Percentiles rank a stretch among this genome's conserved stretches.
phyloP scores from a whole-genome alignment of 345 rosid genomes.

The Aegle marmelos region DNA sequence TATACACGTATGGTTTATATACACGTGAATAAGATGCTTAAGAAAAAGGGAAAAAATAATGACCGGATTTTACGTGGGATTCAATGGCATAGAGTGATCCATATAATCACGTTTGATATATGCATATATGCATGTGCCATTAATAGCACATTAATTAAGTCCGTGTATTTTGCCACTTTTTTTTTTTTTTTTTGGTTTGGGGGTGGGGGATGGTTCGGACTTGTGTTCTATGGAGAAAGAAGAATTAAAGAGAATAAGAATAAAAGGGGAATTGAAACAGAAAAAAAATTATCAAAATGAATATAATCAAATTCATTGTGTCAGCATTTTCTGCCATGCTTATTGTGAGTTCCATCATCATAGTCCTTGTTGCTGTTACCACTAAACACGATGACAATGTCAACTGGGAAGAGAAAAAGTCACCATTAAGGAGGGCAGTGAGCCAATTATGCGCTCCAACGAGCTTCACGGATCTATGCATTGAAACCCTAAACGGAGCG shows the following conservation, averaged over 20 bases:
- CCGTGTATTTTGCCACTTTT: too few species aligned
- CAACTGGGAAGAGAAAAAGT: constrained; percentile 9
- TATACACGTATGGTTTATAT: too few species aligned
- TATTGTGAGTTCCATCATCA: constrained; percentile 43
- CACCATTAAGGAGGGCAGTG: constrained; percentile 39
- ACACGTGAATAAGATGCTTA: too few species aligned
- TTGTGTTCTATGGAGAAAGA: neutral
- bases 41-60: too few species aligned
- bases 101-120: too few species aligned
- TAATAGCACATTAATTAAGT: too few species aligned
- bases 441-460: constrained; percentile 42
- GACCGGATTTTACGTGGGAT: too few species aligned
- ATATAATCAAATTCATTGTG: constrained; percentile 29
- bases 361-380: constrained; percentile 29
- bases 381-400: neutral
- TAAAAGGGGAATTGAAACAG: neutral
- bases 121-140: too few species aligned
- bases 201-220: too few species aligned
- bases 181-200: too few species aligned
- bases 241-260: neutral
- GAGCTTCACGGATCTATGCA: constrained; percentile 49
- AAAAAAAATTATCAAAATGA: neutral
- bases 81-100: too few species aligned
- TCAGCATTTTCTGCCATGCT: constrained; percentile 43
- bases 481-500: constrained; percentile 38